Conservation (phyloP, 2,329 filamentous ascomycete genomes). For the Claviceps monticola region DNA sequence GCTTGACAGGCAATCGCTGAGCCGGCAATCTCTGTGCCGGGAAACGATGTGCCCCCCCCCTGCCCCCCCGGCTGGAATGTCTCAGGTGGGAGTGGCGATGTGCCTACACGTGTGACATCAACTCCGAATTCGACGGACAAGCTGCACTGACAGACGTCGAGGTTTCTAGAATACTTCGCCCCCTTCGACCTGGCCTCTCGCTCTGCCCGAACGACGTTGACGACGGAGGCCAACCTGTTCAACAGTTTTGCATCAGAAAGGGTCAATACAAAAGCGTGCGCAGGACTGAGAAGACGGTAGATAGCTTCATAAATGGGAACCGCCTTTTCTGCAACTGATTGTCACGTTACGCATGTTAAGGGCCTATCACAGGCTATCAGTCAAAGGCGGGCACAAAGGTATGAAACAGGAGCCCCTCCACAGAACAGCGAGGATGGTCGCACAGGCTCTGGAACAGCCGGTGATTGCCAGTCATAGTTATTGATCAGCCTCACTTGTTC, state of each 20-base stretch:
- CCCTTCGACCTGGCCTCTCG: too few relatives aligned
- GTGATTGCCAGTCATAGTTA: neutral
- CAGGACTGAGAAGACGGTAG: neutral
- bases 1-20: too few relatives aligned
- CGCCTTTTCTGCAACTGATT: neutral
- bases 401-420: neutral
- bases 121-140: too few relatives aligned
- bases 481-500: neutral
- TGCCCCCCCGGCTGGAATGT: too few relatives aligned
- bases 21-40: too few relatives aligned
- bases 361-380: neutral
- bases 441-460: neutral
- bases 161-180: too few relatives aligned
- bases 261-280: neutral
- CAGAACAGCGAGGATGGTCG: neutral
- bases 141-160: too few relatives aligned
- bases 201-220: neutral
- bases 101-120: too few relatives aligned
- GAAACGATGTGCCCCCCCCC: too few relatives aligned
- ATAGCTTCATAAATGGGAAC: neutral
- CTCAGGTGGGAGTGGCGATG: too few relatives aligned
- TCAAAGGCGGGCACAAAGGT: neutral
- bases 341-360: neutral
- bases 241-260: neutral
- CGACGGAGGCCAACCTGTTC: neutral